Evolutionary conservation across 2,329 filamentous ascomycete genomes (phyloP), one percentile per base, ranked within the genome.

Genomic region (Penicillium verrucosum): DNA sequence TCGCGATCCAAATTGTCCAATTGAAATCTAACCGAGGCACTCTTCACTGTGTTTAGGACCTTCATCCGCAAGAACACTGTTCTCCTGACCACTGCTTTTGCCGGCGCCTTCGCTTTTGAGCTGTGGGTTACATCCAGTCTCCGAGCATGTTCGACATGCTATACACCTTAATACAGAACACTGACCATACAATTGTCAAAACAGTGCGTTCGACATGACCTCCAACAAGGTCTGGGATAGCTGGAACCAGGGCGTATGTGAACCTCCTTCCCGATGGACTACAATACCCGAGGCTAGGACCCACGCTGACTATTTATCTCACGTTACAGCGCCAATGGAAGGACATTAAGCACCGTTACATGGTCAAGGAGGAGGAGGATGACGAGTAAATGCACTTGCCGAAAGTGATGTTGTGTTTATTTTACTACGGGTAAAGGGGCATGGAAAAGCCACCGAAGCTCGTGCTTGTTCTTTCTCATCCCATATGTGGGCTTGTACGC

Each of bases 271-370:
- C 45, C 30, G 34, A 46, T 56, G 16, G 37, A 23, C 49, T 30
- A 34, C 50, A 49, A 56, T 50, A 44, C 29, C 52, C 60, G 54
- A 32, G 51, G 18, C 32, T 43, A 50, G 51, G 16, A 58, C 42
- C 48, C 25, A 58, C n/a, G 41, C 63, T 66, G 56, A 66, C 61
- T 23, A 21, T 36, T 29, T 53, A 9, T 54, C 23, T 49, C 50
- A 44, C 38, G 16, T 11, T 57, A 68, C 73, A 97, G 93, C 91
- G 93, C 73, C 93, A 97, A 95, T 97, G 94, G 94, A 97, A 97
- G 85, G 94, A 99, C 77, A 97, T 99, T 82, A 93, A 95, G 81
- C 81, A 87, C 77, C 88, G 84, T 78, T 99, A 96, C 78, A 77
- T 96, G 70, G 79, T 89, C 78, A 82, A 82, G 58, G 70, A 89